Conservation (phyloP, 2,329 filamentous ascomycete genomes). For the Metarhizium album region DNA sequence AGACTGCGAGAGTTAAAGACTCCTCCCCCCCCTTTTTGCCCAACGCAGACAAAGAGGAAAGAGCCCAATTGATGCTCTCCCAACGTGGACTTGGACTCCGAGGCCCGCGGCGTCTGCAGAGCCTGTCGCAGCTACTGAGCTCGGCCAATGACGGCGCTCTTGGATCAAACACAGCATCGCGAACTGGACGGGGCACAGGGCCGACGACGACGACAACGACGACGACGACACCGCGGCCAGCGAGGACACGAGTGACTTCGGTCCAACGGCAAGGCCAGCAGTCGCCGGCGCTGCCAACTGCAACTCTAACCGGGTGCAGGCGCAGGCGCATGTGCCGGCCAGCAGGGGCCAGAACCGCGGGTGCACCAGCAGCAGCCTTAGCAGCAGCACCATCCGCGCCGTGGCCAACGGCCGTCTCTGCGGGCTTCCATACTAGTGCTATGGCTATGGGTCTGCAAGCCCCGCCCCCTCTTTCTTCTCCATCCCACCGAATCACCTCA, state of each 20-base stretch:
- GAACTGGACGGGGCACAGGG: neutral
- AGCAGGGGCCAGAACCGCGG: neutral
- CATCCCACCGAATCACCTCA: constrained; percentile 15
- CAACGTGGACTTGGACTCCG: constrained; percentile 1
- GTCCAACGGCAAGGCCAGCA: neutral
- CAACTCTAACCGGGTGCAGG: too few relatives aligned
- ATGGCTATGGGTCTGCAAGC: constrained; percentile 18
- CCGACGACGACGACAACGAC: neutral
- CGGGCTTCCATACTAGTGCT: constrained; percentile 1
- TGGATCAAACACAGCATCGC: constrained; percentile 1
- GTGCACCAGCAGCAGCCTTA: neutral
- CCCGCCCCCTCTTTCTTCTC: constrained; percentile 29
- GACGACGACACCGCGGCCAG: neutral
- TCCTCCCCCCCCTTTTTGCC: neutral
- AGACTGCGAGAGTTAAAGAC: neutral
- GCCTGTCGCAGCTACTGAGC: constrained; percentile 1
- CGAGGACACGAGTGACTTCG: neutral
- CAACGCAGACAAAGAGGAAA: neutral
- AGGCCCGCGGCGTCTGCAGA: constrained; percentile 8
- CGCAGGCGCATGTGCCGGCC: too few relatives aligned
- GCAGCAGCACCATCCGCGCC: neutral
- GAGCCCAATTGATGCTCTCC: constrained; percentile 3
- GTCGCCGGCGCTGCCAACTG: neutral
- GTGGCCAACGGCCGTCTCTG: neutral
- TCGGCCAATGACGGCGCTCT: constrained; percentile 8